Evolutionary conservation across 2,329 filamentous ascomycete species (phyloP).

Genomic region (Purpureocillium lavendulum): DNA sequence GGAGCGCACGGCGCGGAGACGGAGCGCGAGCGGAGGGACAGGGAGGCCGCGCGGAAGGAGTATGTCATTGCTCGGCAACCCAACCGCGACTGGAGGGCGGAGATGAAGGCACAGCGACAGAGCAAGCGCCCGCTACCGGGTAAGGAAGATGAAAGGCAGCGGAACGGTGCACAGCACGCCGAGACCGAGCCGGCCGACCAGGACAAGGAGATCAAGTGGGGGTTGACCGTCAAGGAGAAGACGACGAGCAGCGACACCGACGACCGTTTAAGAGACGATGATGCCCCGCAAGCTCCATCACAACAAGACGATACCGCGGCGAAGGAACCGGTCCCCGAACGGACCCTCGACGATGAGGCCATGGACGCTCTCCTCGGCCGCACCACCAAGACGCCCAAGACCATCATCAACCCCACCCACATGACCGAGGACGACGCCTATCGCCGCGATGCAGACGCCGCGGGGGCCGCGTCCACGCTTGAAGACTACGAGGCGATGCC

Average conservation of each 20-base stretch:
- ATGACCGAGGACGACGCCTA: slow-evolving; percentile 60
- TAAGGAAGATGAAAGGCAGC: slow-evolving; percentile 38
- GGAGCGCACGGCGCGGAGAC: slow-evolving; percentile 33
- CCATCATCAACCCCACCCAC: slow-evolving; percentile 38
- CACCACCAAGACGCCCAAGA: slow-evolving; percentile 30
- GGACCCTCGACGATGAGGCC: slow-evolving; percentile 42
- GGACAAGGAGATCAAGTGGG: slow-evolving; percentile 48
- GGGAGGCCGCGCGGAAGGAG: slow-evolving; percentile 21
- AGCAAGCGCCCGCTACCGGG: slow-evolving; percentile 50
- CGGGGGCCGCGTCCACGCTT: slow-evolving; percentile 67
- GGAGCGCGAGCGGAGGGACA: slow-evolving; percentile 25
- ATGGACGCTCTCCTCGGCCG: slow-evolving; percentile 59
- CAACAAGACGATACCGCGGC: slow-evolving; percentile 2
- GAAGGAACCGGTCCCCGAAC: not conserved
- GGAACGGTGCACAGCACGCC: slow-evolving; percentile 17
- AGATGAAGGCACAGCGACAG: slow-evolving; percentile 35
- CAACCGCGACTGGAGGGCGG: slow-evolving; percentile 57
- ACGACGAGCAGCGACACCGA: slow-evolving; percentile 35
- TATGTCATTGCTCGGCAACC: slow-evolving; percentile 49
- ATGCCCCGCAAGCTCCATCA: not conserved
- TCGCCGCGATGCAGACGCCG: slow-evolving; percentile 57
- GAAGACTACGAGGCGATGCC: slow-evolving; percentile 84
- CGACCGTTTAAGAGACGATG: slow-evolving; percentile 1
- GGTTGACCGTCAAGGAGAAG: slow-evolving; percentile 36
- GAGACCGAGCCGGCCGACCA: slow-evolving; percentile 33